phyloP scores from a whole-genome alignment of 2,329 filamentous ascomycete species.

The Fusarium compactum region DNA sequence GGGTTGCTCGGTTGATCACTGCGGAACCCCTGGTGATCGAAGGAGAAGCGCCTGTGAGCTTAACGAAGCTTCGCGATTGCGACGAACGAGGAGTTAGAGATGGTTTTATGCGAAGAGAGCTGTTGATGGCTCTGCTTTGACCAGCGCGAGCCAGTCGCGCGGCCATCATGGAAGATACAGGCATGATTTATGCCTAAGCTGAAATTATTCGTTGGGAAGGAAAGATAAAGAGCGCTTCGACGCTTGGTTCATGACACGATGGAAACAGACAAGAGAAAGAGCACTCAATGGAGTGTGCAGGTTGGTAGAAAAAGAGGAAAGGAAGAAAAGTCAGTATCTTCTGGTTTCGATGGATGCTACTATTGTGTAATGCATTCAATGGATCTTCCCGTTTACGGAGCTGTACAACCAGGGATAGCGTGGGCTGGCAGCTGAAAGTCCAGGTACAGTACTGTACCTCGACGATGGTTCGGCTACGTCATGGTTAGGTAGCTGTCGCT shows the following conservation, averaged over 20 bases:
- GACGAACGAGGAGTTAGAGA: slow-evolving; percentile 25
- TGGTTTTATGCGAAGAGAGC: slow-evolving; percentile 30
- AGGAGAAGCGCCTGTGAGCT: slow-evolving; percentile 36
- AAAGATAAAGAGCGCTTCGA: slow-evolving; percentile 9
- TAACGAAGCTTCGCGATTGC: slow-evolving; percentile 39
- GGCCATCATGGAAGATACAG: slow-evolving; percentile 40
- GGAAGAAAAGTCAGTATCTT: slow-evolving; percentile 1
- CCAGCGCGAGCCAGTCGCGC: slow-evolving; percentile 43
- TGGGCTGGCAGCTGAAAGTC: slow-evolving; percentile 9
- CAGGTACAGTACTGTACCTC: slow-evolving; percentile 4
- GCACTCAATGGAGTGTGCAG: slow-evolving; percentile 20
- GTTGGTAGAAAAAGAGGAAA: slow-evolving; percentile 3
- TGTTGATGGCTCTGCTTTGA: slow-evolving; percentile 20
- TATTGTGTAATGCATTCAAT: slow-evolving; percentile 32
- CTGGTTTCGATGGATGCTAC: slow-evolving; percentile 1
- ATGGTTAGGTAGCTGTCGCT: slow-evolving; percentile 22
- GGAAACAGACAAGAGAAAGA: slow-evolving; percentile 10
- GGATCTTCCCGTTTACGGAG: slow-evolving; percentile 36
- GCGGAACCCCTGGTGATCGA: slow-evolving; percentile 23
- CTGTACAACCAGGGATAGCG: slow-evolving; percentile 22
- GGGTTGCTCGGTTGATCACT: slow-evolving; percentile 9
- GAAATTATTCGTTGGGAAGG: slow-evolving; percentile 11
- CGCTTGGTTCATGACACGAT: slow-evolving; percentile 28
- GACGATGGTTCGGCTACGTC: slow-evolving; percentile 26
- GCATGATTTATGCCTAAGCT: slow-evolving; percentile 34